phyloP scores from a whole-genome alignment of 106 monocot genomes.

The Gastrodia elata region DNA sequence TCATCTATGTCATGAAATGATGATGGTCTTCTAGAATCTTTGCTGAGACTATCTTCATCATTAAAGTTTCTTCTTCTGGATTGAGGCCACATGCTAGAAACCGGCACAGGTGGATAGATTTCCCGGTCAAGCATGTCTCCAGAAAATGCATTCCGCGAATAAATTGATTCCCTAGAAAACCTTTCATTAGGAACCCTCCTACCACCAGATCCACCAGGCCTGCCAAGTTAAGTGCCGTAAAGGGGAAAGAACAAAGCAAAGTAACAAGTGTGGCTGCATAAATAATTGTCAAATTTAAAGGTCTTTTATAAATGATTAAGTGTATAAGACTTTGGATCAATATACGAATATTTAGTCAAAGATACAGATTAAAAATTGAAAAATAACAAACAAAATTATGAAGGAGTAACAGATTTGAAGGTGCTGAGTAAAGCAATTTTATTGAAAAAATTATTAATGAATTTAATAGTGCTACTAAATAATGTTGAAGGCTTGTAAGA shows the following conservation, averaged over 20 bases:
- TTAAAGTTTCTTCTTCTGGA: conserved; percentile 54
- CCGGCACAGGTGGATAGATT: conserved; percentile 41
- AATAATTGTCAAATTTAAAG: neutral
- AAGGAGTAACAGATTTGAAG: neutral
- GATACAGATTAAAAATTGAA: neutral
- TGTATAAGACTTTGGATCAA: neutral
- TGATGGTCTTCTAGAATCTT: conserved; percentile 59
- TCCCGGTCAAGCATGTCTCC: conserved; percentile 53
- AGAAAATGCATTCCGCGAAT: conserved; percentile 38
- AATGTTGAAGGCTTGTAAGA: neutral
- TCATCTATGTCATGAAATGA: conserved; percentile 37
- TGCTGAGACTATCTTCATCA: conserved; percentile 47
- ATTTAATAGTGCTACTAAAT: neutral
- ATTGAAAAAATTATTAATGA: neutral
- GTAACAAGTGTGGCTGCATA: neutral
- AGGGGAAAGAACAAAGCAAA: conserved; percentile 7
- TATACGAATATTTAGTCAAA: neutral
- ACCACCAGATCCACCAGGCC: conserved; percentile 69
- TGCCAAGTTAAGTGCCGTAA: conserved; percentile 26
- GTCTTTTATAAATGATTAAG: neutral
- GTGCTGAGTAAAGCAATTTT: neutral
- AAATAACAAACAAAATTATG: neutral
- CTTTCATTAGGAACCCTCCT: conserved; percentile 59
- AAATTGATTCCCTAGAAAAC: conserved; percentile 48
- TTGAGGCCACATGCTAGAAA: conserved; percentile 51